Evolutionary conservation across 1,139 yeast genomes (phyloP).

Genomic region (Zygosaccharomyces pseudobailii): DNA sequence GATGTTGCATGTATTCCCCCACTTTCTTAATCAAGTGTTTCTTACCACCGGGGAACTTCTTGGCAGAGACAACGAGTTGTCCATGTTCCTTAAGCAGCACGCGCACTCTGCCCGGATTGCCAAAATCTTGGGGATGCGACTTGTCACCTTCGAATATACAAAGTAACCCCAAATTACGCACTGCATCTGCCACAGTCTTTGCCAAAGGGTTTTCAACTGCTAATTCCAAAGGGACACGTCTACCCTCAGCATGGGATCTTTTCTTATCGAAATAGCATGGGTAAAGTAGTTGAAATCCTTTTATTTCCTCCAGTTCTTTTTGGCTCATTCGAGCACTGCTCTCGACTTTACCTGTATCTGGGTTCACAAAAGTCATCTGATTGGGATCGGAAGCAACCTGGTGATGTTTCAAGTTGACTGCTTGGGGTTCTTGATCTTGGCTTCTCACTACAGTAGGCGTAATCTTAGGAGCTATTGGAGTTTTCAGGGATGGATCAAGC

Average conservation of each 20-base stretch:
- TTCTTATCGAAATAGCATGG: constrained; percentile 88
- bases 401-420: constrained; percentile 31
- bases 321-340: constrained; percentile 29
- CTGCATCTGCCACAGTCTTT: constrained; percentile 66
- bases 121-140: constrained; percentile 94
- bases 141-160: constrained; percentile 69
- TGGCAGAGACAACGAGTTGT: constrained; percentile 31
- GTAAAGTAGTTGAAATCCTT: constrained; percentile 66
- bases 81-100: constrained; percentile 56
- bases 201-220: constrained; percentile 90
- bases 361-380: constrained; percentile 26
- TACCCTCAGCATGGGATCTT: constrained; percentile 74
- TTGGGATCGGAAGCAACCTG: constrained; percentile 12
- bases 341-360: constrained; percentile 25
- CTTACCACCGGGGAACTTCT: constrained; percentile 48
- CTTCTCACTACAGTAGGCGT: constrained; percentile 57
- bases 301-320: constrained; percentile 48
- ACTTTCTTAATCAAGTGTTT: constrained; percentile 61
- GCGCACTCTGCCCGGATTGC: constrained; percentile 92
- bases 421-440: constrained; percentile 45
- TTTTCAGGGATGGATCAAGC: constrained; percentile 68
- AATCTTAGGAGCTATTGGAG: constrained; percentile 68
- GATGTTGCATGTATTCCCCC: constrained; percentile 54
- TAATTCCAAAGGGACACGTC: constrained; percentile 60
- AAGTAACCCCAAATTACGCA: constrained; percentile 37